phyloP scores from a whole-genome alignment of 2,329 filamentous ascomycete species.

The Magnaporthiopsis incrustans region DNA sequence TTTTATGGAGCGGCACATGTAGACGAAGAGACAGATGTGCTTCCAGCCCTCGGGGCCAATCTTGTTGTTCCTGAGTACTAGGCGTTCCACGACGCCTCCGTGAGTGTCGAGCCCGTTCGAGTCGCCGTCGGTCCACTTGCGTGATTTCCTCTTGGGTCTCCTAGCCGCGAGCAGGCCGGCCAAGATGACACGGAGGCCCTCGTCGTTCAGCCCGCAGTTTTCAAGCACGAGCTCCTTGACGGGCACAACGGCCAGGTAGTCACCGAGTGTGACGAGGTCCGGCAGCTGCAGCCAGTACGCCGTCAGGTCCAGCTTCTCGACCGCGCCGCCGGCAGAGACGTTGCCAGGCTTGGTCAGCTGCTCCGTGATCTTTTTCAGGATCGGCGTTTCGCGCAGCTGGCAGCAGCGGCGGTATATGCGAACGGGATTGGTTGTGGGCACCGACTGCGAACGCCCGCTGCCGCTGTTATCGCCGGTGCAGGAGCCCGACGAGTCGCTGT shows the following conservation, averaged over 20 bases:
- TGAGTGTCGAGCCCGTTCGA: constrained; percentile 35
- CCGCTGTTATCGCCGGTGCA: constrained; percentile 14
- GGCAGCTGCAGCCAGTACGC: constrained; percentile 76
- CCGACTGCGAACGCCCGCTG: constrained; percentile 46
- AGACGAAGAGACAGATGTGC: constrained; percentile 80
- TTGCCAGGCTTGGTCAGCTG: constrained; percentile 70
- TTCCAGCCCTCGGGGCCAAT: constrained; percentile 85
- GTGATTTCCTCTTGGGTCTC: constrained; percentile 48
- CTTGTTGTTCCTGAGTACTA: constrained; percentile 88
- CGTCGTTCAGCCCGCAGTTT: constrained; percentile 79
- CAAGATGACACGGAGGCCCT: constrained; percentile 77
- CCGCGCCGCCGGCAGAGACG: constrained; percentile 60
- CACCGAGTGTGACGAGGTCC: constrained; percentile 80
- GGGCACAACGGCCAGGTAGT: constrained; percentile 90
- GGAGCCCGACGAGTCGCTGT: constrained; percentile 51
- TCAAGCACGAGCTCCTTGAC: constrained; percentile 81
- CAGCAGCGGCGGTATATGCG: constrained; percentile 93
- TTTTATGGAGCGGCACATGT: constrained; percentile 81
- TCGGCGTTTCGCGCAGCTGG: constrained; percentile 84
- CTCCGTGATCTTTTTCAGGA: constrained; percentile 84
- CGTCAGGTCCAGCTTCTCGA: constrained; percentile 75
- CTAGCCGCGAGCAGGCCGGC: constrained; percentile 79
- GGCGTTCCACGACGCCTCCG: constrained; percentile 73
- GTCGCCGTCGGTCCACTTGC: constrained; percentile 29
- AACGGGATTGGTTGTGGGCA: constrained; percentile 82